phyloP scores from a whole-genome alignment of 176 grass and related monocot species.

The Lolium multiflorum region DNA sequence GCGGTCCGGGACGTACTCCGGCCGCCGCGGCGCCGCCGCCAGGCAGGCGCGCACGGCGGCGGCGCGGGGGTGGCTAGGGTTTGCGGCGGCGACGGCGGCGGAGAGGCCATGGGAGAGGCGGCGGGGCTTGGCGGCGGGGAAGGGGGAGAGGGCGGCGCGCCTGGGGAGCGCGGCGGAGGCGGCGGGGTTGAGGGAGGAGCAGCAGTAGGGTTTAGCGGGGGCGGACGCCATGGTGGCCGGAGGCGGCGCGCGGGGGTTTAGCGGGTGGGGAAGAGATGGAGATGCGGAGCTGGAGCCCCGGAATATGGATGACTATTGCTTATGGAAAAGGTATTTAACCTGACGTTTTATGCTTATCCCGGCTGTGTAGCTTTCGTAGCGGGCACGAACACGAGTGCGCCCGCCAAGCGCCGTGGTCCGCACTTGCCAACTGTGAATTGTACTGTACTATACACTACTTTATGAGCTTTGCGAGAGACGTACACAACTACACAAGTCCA shows the following conservation, averaged over 20 bases:
- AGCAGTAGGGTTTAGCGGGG: conserved; percentile 22
- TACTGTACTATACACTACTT: background rate
- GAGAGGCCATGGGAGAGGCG: conserved; percentile 34
- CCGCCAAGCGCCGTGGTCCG: background rate
- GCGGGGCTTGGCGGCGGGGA: conserved; percentile 1
- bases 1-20: conserved; percentile 55
- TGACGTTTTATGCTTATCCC: conserved; percentile 19
- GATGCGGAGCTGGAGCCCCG: conserved; percentile 28
- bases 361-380: background rate
- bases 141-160: background rate
- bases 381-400: conserved; percentile 1
- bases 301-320: conserved; percentile 6
- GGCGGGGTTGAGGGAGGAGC: conserved; percentile 19
- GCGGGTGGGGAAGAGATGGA: background rate
- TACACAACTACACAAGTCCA: too few species aligned
- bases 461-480: background rate
- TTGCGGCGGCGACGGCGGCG: conserved; percentile 4
- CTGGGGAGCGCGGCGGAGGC: conserved; percentile 21
- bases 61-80: conserved; percentile 28
- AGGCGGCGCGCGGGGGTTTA: conserved; percentile 19
- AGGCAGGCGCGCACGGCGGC: conserved; percentile 1
- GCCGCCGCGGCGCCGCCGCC: conserved; percentile 4
- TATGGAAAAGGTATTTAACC: background rate
- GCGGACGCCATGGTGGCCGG: conserved; percentile 52
- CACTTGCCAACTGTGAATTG: background rate